Base-by-base conservation (phyloP, 768 basidiomycete species). In the Lactarius indigo region DNA sequence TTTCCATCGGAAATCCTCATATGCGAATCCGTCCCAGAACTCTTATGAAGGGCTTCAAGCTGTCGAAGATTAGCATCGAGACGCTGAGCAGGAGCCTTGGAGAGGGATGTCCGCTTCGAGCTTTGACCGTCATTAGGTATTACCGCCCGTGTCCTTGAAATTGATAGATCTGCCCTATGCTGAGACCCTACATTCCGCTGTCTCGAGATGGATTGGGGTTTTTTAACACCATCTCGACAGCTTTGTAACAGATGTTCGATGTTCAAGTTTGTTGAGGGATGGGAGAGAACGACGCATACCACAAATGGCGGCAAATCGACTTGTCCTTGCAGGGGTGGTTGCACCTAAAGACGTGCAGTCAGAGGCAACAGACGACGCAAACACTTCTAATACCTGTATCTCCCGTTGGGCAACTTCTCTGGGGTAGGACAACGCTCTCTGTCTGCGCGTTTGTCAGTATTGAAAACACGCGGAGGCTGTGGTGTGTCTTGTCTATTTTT, bases 261-360 rank as follows among this genome's bases (percentile, higher is more conserved):
- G 33, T 66, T 61, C 57, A 30, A 47, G 50, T 57, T 26, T 47
- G 55, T 26, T 33, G 9, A 17, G 64, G 47, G 39, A 20, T 28
- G 57, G 12, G 26, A 44, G 28, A 20, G 33, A 30, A 55, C 47
- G 56, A 52, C 47, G 69, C 69, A 17, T 60, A 91, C 92, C 92
- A 94, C 41, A 87, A 74, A 78, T 94, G 92, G 30, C 87, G 84
- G 73, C 92, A 94, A 52, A 79, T 81, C 5, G 78, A 76, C 75
- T 92, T 94, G 72, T 92, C 86, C 74, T 89, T 91, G 81, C 92
- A 94, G 26, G 82, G 60, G 70, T 94, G 92, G 70, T 90, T 90
- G 72, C 92, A 94, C 59, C 91, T 92, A 47, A 39, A 28, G 18
- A n/a, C 31, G 2, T 61, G 23, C 3, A 17, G 50, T 41, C 26